Evolutionary conservation across 2,329 filamentous ascomycete genomes (phyloP), one percentile per base, ranked within the genome.

Genomic region (Fusarium goolgardi): DNA sequence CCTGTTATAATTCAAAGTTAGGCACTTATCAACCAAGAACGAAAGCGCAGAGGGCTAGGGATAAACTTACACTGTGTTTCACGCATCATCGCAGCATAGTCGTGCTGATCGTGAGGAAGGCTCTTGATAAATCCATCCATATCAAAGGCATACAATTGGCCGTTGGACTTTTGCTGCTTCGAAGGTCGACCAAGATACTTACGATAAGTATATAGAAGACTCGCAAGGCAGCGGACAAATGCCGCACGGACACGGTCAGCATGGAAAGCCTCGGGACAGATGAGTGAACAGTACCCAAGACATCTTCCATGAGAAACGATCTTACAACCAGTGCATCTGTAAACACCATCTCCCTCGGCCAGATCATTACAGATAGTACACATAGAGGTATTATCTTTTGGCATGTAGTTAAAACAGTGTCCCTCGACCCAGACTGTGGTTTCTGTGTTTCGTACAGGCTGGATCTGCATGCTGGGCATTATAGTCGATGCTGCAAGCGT

Each of bases 371-470:
- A 96, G 47, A 95, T 85, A 2, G 88, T 88, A 77, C 92, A 96
- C 8, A 83, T 82, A 0, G 86, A 87, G 39, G 83, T 82, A 16
- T 81, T 80, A 70, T 94, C 91, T 18, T 84, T 81, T 1, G 82
- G 75, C 54, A 84, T 83, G 83, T 88, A 91, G 62, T 89, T 86
- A 79, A 96, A 87, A 78, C 91, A 94, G 80, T 96, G 92, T 0
- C 92, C 92, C 77, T 96, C 92, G 2, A 93, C 90, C 92, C 92
- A 96, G 47, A 93, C 88, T 1, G 86, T 92, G 2, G 89, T 92
- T 47, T 94, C 91, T 1, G 91, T 93, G 74, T 95, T 93, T 46
- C 84, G 84, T 10, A 95, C 92, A 2, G 91, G 91, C 73, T 94
- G 91, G 65, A 94, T 86, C 63, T 93, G 86, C 86, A 94, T 91